phyloP scores from a whole-genome alignment of 345 rosid genomes.

The Eutrema yunnanense region DNA sequence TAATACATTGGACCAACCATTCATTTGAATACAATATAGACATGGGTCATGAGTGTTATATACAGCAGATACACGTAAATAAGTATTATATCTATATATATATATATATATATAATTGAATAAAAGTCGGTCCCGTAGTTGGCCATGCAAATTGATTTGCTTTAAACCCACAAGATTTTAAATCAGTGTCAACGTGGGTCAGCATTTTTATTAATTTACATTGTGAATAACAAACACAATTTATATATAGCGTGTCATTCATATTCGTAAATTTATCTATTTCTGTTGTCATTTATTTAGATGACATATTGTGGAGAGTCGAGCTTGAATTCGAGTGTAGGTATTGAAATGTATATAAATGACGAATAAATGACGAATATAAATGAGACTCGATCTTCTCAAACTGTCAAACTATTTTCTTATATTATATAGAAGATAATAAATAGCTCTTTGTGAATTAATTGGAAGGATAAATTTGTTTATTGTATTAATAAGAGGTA shows the following conservation, averaged over 20 bases:
- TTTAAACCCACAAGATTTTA: not conserved
- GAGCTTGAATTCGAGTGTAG: not conserved
- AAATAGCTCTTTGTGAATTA: no score
- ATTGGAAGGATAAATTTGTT: no score
- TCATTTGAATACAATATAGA: constrained; percentile 19
- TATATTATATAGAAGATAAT: no score
- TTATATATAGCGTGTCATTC: not conserved
- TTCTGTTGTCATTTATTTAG: not conserved
- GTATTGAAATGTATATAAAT: not conserved
- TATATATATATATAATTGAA: not conserved
- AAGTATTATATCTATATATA: not conserved
- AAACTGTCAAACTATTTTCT: not conserved
- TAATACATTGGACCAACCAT: constrained; percentile 33
- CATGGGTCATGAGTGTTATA: constrained; percentile 18
- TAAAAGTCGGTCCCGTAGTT: constrained; percentile 28
- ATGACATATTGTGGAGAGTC: not conserved
- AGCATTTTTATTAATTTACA: not conserved
- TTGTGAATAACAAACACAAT: not conserved
- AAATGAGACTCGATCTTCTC: not conserved
- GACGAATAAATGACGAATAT: not conserved
- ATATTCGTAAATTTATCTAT: not conserved
- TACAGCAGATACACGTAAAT: not conserved
- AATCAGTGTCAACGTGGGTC: constrained; percentile 9
- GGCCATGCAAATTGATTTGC: constrained; percentile 29
- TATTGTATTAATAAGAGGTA: no score